These are phyloP conservation scores for Xanthoparmelia taractica DNA, from an alignment of 495 filamentous ascomycete genomes.

Conservation along the genomic window DNA sequence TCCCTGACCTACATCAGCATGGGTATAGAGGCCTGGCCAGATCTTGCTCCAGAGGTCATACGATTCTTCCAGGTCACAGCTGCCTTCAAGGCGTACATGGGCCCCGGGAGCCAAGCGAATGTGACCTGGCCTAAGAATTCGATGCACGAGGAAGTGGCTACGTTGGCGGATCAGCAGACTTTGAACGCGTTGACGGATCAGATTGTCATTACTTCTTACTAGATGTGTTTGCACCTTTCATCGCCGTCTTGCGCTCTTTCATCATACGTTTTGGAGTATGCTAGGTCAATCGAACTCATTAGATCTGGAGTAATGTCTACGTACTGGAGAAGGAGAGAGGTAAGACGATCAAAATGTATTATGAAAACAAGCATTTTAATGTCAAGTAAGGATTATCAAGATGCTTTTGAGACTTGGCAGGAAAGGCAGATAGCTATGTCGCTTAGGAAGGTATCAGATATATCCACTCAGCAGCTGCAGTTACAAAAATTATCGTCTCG, in stretches of 20 bases:
- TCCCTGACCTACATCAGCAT: constrained; percentile 15
- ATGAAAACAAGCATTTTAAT: too few relatives aligned
- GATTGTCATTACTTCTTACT: constrained; percentile 20
- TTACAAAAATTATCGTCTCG: too few relatives aligned
- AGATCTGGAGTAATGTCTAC: neutral
- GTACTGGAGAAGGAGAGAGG: neutral
- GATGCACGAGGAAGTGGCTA: neutral
- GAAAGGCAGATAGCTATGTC: too few relatives aligned
- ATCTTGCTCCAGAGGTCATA: neutral
- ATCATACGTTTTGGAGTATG: neutral
- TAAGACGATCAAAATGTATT: too few relatives aligned
- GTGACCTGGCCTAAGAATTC: neutral
- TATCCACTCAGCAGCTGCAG: too few relatives aligned
- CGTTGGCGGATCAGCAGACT: constrained; percentile 16
- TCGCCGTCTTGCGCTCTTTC: neutral
- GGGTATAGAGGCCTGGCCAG: constrained; percentile 13
- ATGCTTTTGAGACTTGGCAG: too few relatives aligned
- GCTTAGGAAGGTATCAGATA: neutral
- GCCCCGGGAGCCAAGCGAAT: constrained; percentile 15
- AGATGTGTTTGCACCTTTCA: neutral
- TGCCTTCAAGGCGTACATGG: constrained; percentile 20
- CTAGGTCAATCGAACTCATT: neutral
- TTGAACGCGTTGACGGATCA: constrained; percentile 14
- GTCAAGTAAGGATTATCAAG: too few relatives aligned
- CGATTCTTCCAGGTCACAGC: constrained; percentile 23